Percentiles rank a stretch among this genome's conserved stretches.
Conservation (phyloP, 148 eudicot genomes). For the Rhododendron kiyosumense region DNA sequence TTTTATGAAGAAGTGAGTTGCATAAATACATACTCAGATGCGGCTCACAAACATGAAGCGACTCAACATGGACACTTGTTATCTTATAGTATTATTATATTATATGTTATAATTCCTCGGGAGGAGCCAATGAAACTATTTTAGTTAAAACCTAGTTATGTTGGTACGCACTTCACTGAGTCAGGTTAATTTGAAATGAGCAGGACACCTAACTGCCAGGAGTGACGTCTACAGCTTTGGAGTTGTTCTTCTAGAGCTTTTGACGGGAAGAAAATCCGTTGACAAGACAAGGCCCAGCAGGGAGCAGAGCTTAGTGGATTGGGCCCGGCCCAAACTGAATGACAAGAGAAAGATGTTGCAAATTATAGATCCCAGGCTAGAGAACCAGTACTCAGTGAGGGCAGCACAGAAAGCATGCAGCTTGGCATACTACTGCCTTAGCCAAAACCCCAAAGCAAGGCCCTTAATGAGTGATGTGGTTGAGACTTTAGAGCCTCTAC, state of each 20-base stretch:
- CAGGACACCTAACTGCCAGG: slow-evolving; percentile 97
- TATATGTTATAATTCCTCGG: background rate
- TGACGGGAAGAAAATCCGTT: slow-evolving; percentile 88
- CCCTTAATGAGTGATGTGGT: slow-evolving; percentile 98
- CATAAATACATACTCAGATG: background rate
- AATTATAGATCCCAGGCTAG: slow-evolving; percentile 90
- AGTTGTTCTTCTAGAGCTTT: slow-evolving; percentile 85
- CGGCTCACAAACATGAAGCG: background rate
- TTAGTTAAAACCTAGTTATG: background rate
- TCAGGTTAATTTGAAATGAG: slow-evolving; percentile 13
- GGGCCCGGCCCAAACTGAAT: slow-evolving; percentile 94
- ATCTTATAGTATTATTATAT: background rate
- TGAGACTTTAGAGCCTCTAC: slow-evolving; percentile 88
- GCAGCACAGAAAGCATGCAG: slow-evolving; percentile 98
- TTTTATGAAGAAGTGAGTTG: background rate
- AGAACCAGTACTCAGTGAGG: slow-evolving; percentile 74
- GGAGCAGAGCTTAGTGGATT: slow-evolving; percentile 94
- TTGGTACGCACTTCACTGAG: background rate
- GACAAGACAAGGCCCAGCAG: slow-evolving; percentile 89
- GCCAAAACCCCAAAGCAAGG: slow-evolving; percentile 96
- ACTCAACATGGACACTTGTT: background rate
- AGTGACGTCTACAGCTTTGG: slow-evolving; percentile 99
- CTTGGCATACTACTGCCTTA: slow-evolving; percentile 88
- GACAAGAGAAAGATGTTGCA: slow-evolving; percentile 83
- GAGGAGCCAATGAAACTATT: background rate